Evolutionary conservation across 768 basidiomycete genomes (phyloP), one percentile per base, ranked within the genome.

Genomic region (Lactifluus volemus): DNA sequence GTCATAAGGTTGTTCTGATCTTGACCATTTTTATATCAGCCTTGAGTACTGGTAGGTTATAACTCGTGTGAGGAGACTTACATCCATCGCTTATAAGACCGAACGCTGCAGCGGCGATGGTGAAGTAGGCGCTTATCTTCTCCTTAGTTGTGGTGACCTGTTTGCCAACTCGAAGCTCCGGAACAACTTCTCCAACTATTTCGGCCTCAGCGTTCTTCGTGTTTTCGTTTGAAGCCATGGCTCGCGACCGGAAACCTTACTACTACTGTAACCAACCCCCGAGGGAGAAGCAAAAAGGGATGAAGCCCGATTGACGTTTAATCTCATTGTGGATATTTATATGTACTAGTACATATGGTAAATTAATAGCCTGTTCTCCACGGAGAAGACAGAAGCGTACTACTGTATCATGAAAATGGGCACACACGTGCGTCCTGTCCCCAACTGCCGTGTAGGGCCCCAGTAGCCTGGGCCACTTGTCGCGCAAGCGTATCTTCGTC

Each of bases 1-100:
- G 84, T 84, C 84, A 86, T 84, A 30, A 86, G 71, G 65, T 83
- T 85, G 69, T 86, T 87, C 68, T 87, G 83, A 68, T 86, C 84
- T 85, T 32, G 39, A 32, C 29, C 53, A 17, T 41, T 41, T 49
- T 56, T 39, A 30, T 19, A 48, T 51, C 47, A 49, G 55, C 25
- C 50, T 65, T 50, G 17, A 30, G n/a, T 17, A 44, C 21, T 38
- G 11, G n/a, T 63, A 25, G 21, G 10, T 39, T 21, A 44, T 39
- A 55, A 44, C 19, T 9, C 15, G 10, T 12, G 55, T 19, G 30
- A 55, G 41, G 30, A 5, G 25, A 71, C 71, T 68, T 67, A 81
- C 83, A 81, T 50, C 84, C 83, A 72, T 84, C 84, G 53, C 78
- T 80, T 65, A 87, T 83, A 39, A 88, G 73, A 32, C 84, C 86